Conservation (phyloP, 345 rosid genomes). For the Lagerstroemia speciosa region DNA sequence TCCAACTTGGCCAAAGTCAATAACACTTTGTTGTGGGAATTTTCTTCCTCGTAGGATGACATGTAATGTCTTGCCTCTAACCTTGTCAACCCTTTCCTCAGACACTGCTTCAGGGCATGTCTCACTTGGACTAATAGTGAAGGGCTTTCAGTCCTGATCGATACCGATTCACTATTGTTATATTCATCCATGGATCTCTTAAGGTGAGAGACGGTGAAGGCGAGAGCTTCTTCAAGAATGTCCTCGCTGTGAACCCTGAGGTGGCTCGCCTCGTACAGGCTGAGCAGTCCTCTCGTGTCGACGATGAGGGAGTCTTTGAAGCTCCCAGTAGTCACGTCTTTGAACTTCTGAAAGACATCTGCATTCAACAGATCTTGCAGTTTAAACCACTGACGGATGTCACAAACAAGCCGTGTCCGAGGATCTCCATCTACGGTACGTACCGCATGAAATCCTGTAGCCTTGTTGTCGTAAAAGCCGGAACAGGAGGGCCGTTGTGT, state of each 20-base stretch:
- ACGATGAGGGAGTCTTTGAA: not conserved
- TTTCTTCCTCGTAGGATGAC: conserved; percentile 10
- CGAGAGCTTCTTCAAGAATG: conserved; percentile 26
- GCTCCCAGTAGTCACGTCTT: conserved; percentile 15
- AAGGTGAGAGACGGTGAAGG: conserved; percentile 19
- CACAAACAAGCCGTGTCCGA: no score
- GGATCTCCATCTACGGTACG: no score
- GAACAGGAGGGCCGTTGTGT: conserved; percentile 14
- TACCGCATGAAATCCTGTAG: not conserved
- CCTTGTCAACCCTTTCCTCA: conserved; percentile 13
- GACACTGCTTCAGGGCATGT: conserved; percentile 1
- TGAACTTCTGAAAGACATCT: conserved; percentile 27
- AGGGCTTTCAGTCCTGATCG: not conserved
- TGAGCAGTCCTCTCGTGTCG: conserved; percentile 5
- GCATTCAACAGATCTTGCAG: not conserved
- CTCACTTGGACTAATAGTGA: conserved; percentile 6
- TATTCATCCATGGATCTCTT: conserved; percentile 1
- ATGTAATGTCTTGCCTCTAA: conserved; percentile 13
- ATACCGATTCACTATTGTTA: not conserved
- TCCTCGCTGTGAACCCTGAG: conserved; percentile 23
- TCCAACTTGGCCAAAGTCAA: conserved; percentile 19
- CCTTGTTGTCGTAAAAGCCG: conserved; percentile 19
- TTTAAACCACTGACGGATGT: no score
- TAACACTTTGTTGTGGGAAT: not conserved
- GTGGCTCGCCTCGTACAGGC: conserved; percentile 34